Conservation (phyloP, 306 rosid genomes). For the Corylus heterophylla region DNA sequence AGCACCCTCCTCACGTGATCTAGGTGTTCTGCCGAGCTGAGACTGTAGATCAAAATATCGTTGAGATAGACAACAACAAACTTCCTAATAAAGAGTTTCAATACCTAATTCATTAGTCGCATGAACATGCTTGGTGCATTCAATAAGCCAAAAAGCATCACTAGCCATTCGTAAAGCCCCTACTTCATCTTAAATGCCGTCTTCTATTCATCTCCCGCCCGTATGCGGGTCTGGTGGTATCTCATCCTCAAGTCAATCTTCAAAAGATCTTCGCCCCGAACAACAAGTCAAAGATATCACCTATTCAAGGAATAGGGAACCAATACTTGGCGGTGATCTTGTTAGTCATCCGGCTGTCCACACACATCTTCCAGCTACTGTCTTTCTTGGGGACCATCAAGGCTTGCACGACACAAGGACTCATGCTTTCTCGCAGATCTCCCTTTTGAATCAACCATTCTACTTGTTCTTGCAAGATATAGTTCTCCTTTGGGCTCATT, state of each 20-base stretch:
- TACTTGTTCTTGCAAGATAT: no score
- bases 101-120: no score
- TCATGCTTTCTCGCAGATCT: not conserved
- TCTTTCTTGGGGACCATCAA: not conserved
- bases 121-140: no score
- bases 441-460: not conserved
- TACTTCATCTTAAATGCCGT: not conserved
- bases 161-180: not conserved
- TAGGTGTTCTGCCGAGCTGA: no score
- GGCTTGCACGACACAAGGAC: not conserved
- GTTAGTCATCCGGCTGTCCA: not conserved
- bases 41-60: not conserved
- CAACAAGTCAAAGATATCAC: not conserved
- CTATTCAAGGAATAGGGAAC: not conserved
- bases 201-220: not conserved
- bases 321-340: not conserved
- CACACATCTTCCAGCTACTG: not conserved
- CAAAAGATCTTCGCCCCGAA: rapidly evolving
- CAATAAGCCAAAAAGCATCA: not conserved
- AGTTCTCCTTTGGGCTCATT: not conserved
- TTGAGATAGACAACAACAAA: no score
- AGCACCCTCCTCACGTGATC: no score
- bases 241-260: not conserved
- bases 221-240: not conserved
- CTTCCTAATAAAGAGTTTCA: no score